Evolutionary conservation across 371 early-diverging fungal species (phyloP), one percentile per base, ranked within the genome.

Genomic region (Ordospora pajunii): DNA sequence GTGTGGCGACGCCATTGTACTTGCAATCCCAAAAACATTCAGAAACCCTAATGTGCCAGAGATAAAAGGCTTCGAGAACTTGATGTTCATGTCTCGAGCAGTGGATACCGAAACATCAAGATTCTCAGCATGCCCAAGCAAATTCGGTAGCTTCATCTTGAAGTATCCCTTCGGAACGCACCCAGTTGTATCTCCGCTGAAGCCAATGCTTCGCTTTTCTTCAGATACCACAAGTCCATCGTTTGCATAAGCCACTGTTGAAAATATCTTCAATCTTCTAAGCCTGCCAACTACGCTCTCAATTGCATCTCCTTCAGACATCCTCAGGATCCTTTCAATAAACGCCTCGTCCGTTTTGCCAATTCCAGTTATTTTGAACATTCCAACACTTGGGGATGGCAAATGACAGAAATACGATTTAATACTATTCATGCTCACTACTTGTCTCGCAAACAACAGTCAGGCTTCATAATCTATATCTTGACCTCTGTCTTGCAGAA

Each of bases 81-180:
- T 21, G 22, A 73, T 12, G 9, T 65, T 27, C 23, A 58, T 53
- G 44, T 65, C 65, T 40, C 49, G 63, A 11, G 51, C 25, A 54
- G 66, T 49, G 1, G 45, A 58, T 10, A 73, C 11, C 2, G 43
- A 58, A 11, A 66, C 45, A 46, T 73, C 51, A 14, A 73, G 32
- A 32, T 65, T 66, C 43, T 73, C 74, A 25, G 50, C 74, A n/a
- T 22, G 19, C 19, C 74, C 66, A 44, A 73, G 45, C 2, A 73
- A 43, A 37, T 73, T 73, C 12, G 74, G 74, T 23, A 73, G 42
- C n/a, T 22, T 73, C 10, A 73, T 51, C 19, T 65, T 65, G 46
- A 73, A 32, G 25, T 50, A 44, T 11, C 53, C 53, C 42, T 53
- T 64, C 10, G 52, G 44, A 14, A 58, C 58, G 8, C 49, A 48